Evolutionary conservation across 78 protist genomes (phyloP), one percentile per base, ranked within the genome.

Genomic region (Cavenderia fasciculata): DNA sequence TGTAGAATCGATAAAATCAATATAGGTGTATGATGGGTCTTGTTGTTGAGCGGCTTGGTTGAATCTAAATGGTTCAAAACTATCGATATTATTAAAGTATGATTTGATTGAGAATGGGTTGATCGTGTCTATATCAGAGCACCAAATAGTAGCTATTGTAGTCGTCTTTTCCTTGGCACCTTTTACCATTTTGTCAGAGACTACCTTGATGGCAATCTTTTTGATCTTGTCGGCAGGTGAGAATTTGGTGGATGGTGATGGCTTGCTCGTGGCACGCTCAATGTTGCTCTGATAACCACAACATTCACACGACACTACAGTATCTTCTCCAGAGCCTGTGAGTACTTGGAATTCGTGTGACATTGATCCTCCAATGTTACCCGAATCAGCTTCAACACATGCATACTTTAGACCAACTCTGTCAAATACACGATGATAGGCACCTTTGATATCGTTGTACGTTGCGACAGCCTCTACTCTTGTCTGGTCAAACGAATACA

Each of bases 291-390:
- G 65, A 38, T 94, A 92, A n/a, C 57, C 56, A 61, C 96, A 82
- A 3, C 49, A 21, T 23, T 27, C 10, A 49, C 97, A 96, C 16
- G 34, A 3, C 25, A 96, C 40, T 25, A 96, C 18, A 12, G 62
- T 54, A 69, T 96, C 97, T 38, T 96, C 96, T 5, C 97, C 96
- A 18, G 34, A 85, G 1, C 85, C 57, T 0, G 95, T 46, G 0
- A 93, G 0, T n/a, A 96, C 94, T 43, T 96, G 97, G 41, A 94
- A 90, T 43, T 96, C 97, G 19, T 96, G 94, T 10, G 94, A 85
- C 33, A 19, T 54, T 6, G 56, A 56, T 18, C 97, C 97, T 46
- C 97, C 97, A 41, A 96, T 96, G 59, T 59, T 74, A 31, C 97
- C 97, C n/a, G 84, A 72, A 31, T 96, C 97, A 21, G 97, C 97